Conservation (phyloP, 1,139 yeast genomes). For the Debaryomyces udenii region DNA sequence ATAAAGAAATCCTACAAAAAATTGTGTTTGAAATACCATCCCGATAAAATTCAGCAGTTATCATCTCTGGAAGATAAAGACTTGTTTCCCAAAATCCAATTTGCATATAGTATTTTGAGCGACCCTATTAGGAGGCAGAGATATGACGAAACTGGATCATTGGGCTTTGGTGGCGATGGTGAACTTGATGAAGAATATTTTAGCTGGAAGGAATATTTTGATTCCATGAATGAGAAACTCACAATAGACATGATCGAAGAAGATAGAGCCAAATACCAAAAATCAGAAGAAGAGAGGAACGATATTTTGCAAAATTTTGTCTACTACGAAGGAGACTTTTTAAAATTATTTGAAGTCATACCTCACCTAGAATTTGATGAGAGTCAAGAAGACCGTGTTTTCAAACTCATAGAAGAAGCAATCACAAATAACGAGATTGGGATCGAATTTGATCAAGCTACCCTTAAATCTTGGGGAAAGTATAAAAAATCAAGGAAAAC, state of each 20-base stretch:
- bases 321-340: slow-evolving; percentile 69
- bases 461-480: slow-evolving; percentile 50
- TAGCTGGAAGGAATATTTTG: slow-evolving; percentile 70
- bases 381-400: slow-evolving; percentile 63
- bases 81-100: slow-evolving; percentile 70
- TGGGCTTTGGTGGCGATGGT: slow-evolving; percentile 44
- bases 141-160: slow-evolving; percentile 70
- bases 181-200: slow-evolving; percentile 46
- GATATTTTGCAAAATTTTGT: slow-evolving; percentile 66
- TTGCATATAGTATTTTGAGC: slow-evolving; percentile 70
- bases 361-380: slow-evolving; percentile 74
- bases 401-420: slow-evolving; percentile 46
- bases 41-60: slow-evolving; percentile 63
- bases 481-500: slow-evolving; percentile 53
- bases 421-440: slow-evolving; percentile 39
- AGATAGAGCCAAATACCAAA: slow-evolving; percentile 66
- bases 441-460: slow-evolving; percentile 26
- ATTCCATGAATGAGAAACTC: slow-evolving; percentile 58
- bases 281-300: slow-evolving; percentile 63
- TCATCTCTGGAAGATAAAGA: slow-evolving; percentile 33
- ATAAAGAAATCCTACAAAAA: slow-evolving; percentile 75
- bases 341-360: slow-evolving; percentile 68
- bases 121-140: slow-evolving; percentile 58
- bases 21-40: slow-evolving; percentile 71
- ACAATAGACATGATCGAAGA: slow-evolving; percentile 75